Evolutionary conservation across 257 asterid species (phyloP).

Genomic region (Solanum ahanhuiri): DNA sequence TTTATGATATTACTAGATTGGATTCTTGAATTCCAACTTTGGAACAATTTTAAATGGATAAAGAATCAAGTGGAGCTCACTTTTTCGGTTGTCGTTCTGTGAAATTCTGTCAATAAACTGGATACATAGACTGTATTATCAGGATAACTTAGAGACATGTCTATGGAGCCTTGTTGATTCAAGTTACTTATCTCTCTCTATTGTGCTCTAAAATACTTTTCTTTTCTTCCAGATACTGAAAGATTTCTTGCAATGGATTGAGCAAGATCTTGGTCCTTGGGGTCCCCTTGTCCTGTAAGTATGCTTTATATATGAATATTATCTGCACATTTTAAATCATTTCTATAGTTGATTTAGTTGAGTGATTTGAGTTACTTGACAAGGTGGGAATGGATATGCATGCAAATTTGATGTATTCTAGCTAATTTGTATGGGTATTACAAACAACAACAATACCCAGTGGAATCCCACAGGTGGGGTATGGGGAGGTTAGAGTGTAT

Average conservation of each 20-base stretch:
- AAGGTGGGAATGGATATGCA: neutral
- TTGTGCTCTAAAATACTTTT: neutral
- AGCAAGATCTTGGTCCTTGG: constrained; percentile 98
- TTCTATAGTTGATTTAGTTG: neutral
- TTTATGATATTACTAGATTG: neutral
- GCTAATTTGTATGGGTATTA: neutral
- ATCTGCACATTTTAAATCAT: neutral
- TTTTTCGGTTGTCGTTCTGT: neutral
- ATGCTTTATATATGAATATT: neutral
- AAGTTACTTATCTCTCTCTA: neutral
- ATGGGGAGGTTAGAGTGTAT: neutral
- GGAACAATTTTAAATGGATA: neutral
- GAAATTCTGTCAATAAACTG: neutral
- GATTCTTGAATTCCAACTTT: neutral
- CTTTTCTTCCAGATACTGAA: constrained; percentile 62
- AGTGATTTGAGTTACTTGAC: neutral
- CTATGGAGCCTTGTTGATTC: neutral
- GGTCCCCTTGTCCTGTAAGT: constrained; percentile 98
- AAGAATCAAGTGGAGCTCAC: neutral
- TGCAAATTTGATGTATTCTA: neutral
- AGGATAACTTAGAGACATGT: neutral
- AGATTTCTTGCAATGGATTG: constrained; percentile 83
- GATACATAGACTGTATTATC: neutral
- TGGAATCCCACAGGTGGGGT: neutral
- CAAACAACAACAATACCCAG: neutral